Conservation (phyloP, 169 alveolate species). For the Eimeria mitis region DNA sequence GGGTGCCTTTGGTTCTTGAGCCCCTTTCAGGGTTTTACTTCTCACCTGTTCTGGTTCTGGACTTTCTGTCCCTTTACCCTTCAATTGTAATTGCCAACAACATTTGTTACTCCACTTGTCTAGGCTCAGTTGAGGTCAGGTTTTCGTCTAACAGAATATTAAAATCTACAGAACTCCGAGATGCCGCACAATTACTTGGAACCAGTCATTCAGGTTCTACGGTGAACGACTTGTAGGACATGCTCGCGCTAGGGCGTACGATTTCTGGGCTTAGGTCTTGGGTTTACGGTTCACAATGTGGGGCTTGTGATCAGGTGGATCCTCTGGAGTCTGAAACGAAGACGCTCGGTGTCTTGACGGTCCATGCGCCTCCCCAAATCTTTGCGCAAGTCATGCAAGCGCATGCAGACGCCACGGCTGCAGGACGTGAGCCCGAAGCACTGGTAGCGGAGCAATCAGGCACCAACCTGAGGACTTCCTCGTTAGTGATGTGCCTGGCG, state of each 20-base stretch:
- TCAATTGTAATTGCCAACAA: slow-evolving; percentile 98
- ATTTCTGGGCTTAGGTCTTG: slow-evolving; percentile 67
- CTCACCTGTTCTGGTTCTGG: slow-evolving; percentile 97
- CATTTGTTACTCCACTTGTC: slow-evolving; percentile 95
- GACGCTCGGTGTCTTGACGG: slow-evolving; percentile 70
- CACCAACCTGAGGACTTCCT: not conserved
- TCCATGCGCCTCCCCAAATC: slow-evolving; percentile 68
- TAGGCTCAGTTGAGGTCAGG: slow-evolving; percentile 86
- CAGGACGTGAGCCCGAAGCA: slow-evolving; percentile 39
- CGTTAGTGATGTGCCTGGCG: not conserved
- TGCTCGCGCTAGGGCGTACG: not conserved
- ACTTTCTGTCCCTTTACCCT: slow-evolving; percentile 98
- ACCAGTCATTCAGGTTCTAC: not conserved
- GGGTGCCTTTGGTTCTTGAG: slow-evolving; percentile 95
- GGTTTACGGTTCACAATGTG: not conserved
- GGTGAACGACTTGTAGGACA: slow-evolving; percentile 83
- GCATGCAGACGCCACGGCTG: slow-evolving; percentile 73
- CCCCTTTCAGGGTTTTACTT: slow-evolving; percentile 96
- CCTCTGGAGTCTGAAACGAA: slow-evolving; percentile 69
- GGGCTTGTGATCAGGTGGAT: slow-evolving; percentile 44
- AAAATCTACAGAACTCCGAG: not conserved
- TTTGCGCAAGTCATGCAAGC: slow-evolving; percentile 68
- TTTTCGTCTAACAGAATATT: not conserved
- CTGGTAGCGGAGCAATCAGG: not conserved
- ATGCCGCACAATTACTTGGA: not conserved